Base-by-base conservation (phyloP, 495 filamentous ascomycete genomes). In the Annulohypoxylon stygium region DNA sequence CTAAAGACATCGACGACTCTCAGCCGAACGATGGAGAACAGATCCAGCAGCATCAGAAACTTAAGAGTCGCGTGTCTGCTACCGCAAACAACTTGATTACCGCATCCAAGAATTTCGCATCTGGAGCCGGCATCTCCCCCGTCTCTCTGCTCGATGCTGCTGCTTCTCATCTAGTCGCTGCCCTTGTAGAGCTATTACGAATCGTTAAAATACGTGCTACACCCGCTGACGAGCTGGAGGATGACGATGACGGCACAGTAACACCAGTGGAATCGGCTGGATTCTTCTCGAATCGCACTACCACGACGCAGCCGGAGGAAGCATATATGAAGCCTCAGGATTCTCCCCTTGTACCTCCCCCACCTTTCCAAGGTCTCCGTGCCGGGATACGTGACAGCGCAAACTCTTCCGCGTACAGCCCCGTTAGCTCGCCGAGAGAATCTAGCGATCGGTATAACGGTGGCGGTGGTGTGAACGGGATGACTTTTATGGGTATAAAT, bases 11-110 rank as follows among this genome's bases (percentile, higher is more conserved):
- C 36, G 89, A 92, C 57, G 86, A 88, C 53, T 84, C 87, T 30
- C 80, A 79, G 30, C 80, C 86, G 6, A 85, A 71, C 60, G 87
- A 79, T 65, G 85, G 78, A 77, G 86, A 79, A 65, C 73, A 75
- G 20, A 69, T 77, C n/a, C 81, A 86, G 62, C 84, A 88, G 68
- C 86, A 88, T 55, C 77, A 83, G 25, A 97, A 92, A 81, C 86
- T 94, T 50, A 95, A 93, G 75, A 86, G 87, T 2, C 88, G 91
- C 8, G 90, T 98, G 11, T 95, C 93, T 23, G 92, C 91, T 4
- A 97, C 96, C 11, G 93, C 96, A 30, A 99, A 98, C 85, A 97
- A 97, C 73, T 82, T 98, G 65, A 97, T 97, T 70, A 98, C 94
- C 12, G 94, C 95, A 3, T 91, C 92, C 20, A 97, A 95, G 83